phyloP scores from a whole-genome alignment of 179 eudicot species.

The Heliamphora pulchella region DNA sequence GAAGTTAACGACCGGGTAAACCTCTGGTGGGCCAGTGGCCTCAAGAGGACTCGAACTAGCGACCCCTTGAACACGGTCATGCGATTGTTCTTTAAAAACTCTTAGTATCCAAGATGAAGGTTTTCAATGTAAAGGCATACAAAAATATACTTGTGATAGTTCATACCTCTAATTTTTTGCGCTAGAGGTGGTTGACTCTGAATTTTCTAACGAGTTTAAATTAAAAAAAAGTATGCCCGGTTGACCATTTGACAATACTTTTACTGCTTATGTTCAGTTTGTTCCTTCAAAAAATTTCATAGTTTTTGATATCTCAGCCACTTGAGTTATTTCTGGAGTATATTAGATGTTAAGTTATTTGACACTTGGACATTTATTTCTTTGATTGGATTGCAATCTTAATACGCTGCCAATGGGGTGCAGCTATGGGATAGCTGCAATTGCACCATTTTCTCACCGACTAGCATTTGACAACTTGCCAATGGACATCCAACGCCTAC shows the following conservation, averaged over 20 bases:
- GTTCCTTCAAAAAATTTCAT: neutral
- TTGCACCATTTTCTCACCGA: conserved; percentile 94
- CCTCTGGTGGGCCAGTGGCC: too few relatives aligned
- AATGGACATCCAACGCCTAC: conserved; percentile 70
- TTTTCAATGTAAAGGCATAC: neutral
- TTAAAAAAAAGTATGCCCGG: too few relatives aligned
- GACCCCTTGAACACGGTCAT: too few relatives aligned
- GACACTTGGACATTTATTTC: neutral
- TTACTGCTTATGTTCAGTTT: conserved; percentile 7
- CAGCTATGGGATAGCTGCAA: conserved; percentile 96
- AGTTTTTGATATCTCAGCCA: neutral
- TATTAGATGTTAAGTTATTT: neutral
- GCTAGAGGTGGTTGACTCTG: neutral
- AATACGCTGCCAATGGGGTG: conserved; percentile 1
- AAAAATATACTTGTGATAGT: neutral
- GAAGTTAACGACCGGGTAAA: too few relatives aligned
- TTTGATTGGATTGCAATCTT: neutral
- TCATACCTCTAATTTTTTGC: neutral
- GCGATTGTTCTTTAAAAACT: neutral
- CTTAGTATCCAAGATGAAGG: conserved; percentile 9
- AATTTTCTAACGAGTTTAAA: neutral
- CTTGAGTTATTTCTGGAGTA: neutral
- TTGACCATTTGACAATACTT: neutral
- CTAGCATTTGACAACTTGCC: conserved; percentile 95
- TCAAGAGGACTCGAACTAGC: too few relatives aligned